Percentiles rank a stretch among this genome's conserved stretches.
Conservation (phyloP, 352 stramenopile genomes). For the Phytophthora pini region DNA sequence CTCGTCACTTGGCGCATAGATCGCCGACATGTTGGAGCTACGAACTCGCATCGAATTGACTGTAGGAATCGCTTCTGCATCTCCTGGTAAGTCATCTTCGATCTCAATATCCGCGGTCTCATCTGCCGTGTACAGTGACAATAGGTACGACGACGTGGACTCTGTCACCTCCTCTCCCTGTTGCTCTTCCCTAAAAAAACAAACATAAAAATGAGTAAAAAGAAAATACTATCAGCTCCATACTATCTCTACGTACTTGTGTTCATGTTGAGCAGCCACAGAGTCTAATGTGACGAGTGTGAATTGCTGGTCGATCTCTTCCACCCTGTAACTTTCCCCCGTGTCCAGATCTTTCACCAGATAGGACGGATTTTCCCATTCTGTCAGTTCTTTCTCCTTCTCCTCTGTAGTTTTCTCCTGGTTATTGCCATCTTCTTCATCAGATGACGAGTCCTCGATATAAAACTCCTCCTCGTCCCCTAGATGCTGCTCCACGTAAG, state of each 20-base stretch:
- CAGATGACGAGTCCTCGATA: slow-evolving; percentile 36
- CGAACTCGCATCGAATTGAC: slow-evolving; percentile 35
- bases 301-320: slow-evolving; percentile 88
- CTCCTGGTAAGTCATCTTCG: slow-evolving; percentile 49
- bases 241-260: slow-evolving; percentile 42
- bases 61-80: slow-evolving; percentile 6
- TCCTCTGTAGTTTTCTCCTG: slow-evolving; percentile 7
- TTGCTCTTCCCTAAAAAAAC: slow-evolving; percentile 21
- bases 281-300: slow-evolving; percentile 77
- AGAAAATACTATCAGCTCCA: no score
- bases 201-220: no score
- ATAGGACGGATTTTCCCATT: slow-evolving; percentile 85
- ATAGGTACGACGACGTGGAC: slow-evolving; percentile 70
- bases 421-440: slow-evolving; percentile 20
- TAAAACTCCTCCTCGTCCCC: slow-evolving; percentile 41
- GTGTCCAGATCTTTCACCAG: slow-evolving; percentile 85
- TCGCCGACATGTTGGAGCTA: slow-evolving; percentile 58
- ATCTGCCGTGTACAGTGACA: slow-evolving; percentile 80
- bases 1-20: slow-evolving; percentile 51
- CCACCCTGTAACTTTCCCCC: slow-evolving; percentile 77
- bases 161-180: slow-evolving; percentile 23
- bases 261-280: slow-evolving; percentile 62
- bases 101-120: slow-evolving; percentile 87
- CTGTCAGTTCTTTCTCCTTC: slow-evolving; percentile 42
- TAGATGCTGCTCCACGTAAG: slow-evolving; percentile 55